A percentile compares a stretch with the other conserved stretches of the same genome.
Evolutionary conservation across 2,329 filamentous ascomycete species (phyloP).

Genomic region (Cercospora zeina): DNA sequence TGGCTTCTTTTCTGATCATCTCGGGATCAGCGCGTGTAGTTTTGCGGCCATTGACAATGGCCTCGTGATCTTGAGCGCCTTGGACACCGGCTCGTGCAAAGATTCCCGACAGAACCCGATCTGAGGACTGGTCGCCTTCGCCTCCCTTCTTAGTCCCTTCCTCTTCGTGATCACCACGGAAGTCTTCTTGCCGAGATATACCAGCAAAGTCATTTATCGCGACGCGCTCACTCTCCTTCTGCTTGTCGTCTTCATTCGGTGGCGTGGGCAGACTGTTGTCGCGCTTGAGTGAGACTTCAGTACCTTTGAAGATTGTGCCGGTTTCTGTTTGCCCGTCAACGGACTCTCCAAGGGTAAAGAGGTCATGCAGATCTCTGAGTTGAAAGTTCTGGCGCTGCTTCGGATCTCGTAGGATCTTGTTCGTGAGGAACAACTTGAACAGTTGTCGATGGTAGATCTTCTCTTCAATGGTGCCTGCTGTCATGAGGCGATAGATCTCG

Average conservation of each 20-base stretch:
- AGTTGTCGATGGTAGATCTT: conserved; percentile 99
- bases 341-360: conserved; percentile 76
- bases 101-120: conserved; percentile 82
- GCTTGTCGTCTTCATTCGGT: conserved; percentile 33
- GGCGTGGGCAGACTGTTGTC: conserved; percentile 35
- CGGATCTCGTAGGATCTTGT: conserved; percentile 92
- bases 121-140: conserved; percentile 53
- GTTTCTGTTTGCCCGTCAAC: conserved; percentile 74
- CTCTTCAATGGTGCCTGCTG: conserved; percentile 94
- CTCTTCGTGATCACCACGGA: conserved; percentile 38
- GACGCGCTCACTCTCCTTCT: conserved; percentile 19
- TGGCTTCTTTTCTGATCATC: conserved; percentile 79
- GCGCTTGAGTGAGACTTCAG: conserved; percentile 67
- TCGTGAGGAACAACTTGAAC: conserved; percentile 96
- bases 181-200: conserved; percentile 49
- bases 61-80: conserved; percentile 89
- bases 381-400: conserved; percentile 92
- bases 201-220: conserved; percentile 42
- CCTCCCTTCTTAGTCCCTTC: conserved; percentile 29
- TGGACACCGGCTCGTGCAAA: conserved; percentile 85
- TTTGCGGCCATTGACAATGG: conserved; percentile 76
- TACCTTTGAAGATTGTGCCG: conserved; percentile 81
- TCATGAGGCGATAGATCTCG: conserved; percentile 97
- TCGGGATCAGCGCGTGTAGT: conserved; percentile 68
- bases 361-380: conserved; percentile 82